These are phyloP conservation scores for Ogataea glucozyma DNA, from an alignment of 805 yeast genomes.

Conservation along the genomic window DNA sequence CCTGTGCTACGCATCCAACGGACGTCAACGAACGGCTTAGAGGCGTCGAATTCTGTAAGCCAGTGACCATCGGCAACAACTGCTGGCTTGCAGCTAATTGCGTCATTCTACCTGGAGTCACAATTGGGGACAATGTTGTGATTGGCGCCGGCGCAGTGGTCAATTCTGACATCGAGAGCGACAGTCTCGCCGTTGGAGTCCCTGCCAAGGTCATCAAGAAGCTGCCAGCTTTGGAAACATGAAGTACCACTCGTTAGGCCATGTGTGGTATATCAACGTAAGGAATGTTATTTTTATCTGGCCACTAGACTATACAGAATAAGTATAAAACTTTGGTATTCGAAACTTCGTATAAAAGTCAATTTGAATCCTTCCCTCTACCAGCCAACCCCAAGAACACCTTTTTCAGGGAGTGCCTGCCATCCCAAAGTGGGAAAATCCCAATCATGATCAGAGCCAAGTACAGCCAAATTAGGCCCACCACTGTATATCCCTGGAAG, in stretches of 20 bases:
- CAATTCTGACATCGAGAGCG: conserved; percentile 53
- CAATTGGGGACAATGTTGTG: conserved; percentile 59
- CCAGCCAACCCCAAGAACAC: conserved; percentile 6
- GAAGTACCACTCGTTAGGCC: too few relatives aligned
- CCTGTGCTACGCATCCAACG: conserved; percentile 66
- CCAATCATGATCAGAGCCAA: conserved; percentile 36
- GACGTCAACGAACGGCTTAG: conserved; percentile 46
- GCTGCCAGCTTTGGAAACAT: too few relatives aligned
- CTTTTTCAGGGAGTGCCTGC: conserved; percentile 31
- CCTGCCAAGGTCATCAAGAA: conserved; percentile 38
- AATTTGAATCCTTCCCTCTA: neutral
- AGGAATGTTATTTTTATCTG: too few relatives aligned
- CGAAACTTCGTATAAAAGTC: neutral
- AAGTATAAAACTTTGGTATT: too few relatives aligned
- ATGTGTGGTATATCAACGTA: too few relatives aligned
- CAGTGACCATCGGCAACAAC: conserved; percentile 59
- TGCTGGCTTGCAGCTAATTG: conserved; percentile 69
- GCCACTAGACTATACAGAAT: too few relatives aligned
- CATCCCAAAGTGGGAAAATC: conserved; percentile 38
- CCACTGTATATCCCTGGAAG: conserved; percentile 36
- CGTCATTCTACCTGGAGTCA: conserved; percentile 63
- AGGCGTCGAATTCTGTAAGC: conserved; percentile 55
- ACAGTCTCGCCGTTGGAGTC: conserved; percentile 60
- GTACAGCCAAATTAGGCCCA: conserved; percentile 37
- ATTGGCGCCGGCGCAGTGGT: conserved; percentile 74